Evolutionary conservation across 306 rosid species (phyloP).

Genomic region (Medicago arabica): DNA sequence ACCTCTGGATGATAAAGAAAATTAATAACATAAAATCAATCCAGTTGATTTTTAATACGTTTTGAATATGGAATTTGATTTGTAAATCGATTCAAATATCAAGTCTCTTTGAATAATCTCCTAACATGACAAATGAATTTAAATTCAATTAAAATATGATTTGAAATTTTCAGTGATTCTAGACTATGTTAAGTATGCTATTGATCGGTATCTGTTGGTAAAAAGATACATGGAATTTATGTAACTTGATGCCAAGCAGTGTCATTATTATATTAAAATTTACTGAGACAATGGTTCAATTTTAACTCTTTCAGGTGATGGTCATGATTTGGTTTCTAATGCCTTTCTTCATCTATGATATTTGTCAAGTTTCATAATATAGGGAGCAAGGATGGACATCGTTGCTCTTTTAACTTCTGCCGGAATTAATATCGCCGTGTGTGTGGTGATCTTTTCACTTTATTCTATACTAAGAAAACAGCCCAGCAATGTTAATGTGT

Average conservation of each 20-base stretch:
- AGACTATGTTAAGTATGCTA: not conserved
- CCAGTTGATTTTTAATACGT: not conserved
- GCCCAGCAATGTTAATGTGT: constrained; percentile 78
- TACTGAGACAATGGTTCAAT: constrained; percentile 30
- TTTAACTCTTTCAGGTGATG: constrained; percentile 46
- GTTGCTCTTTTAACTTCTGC: constrained; percentile 91
- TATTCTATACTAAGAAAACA: constrained; percentile 94
- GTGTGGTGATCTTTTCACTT: constrained; percentile 67
- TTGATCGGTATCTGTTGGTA: constrained; percentile 11
- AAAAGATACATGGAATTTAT: not conserved
- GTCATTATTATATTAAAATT: not conserved
- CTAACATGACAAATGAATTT: not conserved
- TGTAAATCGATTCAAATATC: constrained; percentile 2
- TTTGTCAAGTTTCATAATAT: constrained; percentile 45
- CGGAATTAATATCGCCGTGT: constrained; percentile 81
- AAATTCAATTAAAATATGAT: constrained; percentile 6
- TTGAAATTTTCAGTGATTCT: constrained; percentile 1
- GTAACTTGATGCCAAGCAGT: not conserved
- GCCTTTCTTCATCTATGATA: constrained; percentile 42
- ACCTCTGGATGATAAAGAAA: constrained; percentile 1
- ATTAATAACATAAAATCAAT: no score
- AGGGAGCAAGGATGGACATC: constrained; percentile 68
- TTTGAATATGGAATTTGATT: constrained; percentile 11
- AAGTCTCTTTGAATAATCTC: not conserved
- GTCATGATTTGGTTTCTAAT: constrained; percentile 40